These are phyloP conservation scores for Agaricus blazei DNA, from an alignment of 768 basidiomycete species.

Conservation along the genomic window DNA sequence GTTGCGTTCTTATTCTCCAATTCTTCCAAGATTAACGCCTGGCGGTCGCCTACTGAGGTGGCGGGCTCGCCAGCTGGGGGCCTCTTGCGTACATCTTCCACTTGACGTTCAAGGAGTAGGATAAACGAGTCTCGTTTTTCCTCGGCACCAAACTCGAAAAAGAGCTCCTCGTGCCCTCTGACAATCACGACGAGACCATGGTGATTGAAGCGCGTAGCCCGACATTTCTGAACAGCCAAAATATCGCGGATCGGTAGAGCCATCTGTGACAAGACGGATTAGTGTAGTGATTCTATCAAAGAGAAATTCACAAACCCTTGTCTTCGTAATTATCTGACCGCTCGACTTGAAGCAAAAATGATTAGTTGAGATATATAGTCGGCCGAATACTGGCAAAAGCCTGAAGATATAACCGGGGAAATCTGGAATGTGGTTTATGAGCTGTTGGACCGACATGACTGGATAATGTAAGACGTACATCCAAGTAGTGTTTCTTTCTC, in stretches of 20 bases:
- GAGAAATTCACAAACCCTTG: conserved; percentile 55
- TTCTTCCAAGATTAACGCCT: conserved; percentile 82
- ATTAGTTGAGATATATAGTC: conserved; percentile 87
- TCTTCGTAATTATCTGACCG: conserved; percentile 72
- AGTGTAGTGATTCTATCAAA: neutral
- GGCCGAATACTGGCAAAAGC: conserved; percentile 83
- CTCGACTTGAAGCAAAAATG: conserved; percentile 94
- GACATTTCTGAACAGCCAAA: conserved; percentile 76
- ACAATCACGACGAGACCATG: conserved; percentile 87
- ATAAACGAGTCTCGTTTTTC: conserved; percentile 80
- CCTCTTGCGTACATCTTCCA: conserved; percentile 64
- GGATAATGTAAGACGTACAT: conserved; percentile 49
- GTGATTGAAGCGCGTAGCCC: conserved; percentile 86
- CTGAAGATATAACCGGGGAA: conserved; percentile 89
- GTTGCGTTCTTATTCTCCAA: conserved; percentile 52
- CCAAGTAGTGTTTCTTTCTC: conserved; percentile 85
- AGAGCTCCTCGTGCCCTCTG: conserved; percentile 95
- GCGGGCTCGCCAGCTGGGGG: conserved; percentile 38
- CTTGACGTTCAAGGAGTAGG: conserved; percentile 67
- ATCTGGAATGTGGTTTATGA: conserved; percentile 40
- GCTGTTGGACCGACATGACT: conserved; percentile 1
- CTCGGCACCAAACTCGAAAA: conserved; percentile 87
- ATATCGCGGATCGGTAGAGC: conserved; percentile 89
- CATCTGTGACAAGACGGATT: conserved; percentile 56
- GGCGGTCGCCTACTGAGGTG: conserved; percentile 51